Evolutionary conservation across 805 yeast species (phyloP).

Genomic region (Lachancea mirantina): DNA sequence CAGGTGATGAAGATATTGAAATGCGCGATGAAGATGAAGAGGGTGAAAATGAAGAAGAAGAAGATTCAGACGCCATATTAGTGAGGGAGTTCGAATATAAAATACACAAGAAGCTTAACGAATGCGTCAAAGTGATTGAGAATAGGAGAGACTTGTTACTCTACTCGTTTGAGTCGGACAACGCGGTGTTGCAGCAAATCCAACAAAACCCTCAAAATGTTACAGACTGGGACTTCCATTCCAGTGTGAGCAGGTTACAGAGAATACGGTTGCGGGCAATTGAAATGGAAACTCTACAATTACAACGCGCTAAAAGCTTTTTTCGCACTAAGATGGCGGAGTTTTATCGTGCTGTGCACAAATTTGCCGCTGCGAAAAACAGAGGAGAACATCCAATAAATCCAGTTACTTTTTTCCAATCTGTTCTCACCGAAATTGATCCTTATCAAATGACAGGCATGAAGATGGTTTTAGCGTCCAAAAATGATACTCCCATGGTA

Average conservation of each 20-base stretch:
- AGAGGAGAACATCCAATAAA: constrained; percentile 16
- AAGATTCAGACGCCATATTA: constrained; percentile 13
- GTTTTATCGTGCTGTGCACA: constrained; percentile 21
- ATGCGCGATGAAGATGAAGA: not conserved
- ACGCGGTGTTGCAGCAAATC: constrained; percentile 15
- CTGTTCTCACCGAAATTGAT: constrained; percentile 18
- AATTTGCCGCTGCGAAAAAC: constrained; percentile 15
- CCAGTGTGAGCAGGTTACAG: constrained; percentile 23
- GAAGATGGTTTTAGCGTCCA: constrained; percentile 8
- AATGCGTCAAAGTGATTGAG: constrained; percentile 21
- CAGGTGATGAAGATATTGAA: not conserved
- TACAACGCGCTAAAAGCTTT: constrained; percentile 22
- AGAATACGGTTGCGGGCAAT: constrained; percentile 27
- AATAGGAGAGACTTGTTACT: constrained; percentile 20
- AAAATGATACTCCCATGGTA: too few relatives aligned
- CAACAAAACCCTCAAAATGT: constrained; percentile 6
- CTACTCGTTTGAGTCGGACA: constrained; percentile 22
- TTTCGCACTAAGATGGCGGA: constrained; percentile 22
- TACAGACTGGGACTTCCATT: constrained; percentile 8
- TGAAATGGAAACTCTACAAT: constrained; percentile 27
- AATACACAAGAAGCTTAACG: constrained; percentile 21
- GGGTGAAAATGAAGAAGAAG: constrained; percentile 8
- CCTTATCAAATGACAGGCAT: constrained; percentile 16
- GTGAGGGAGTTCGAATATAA: constrained; percentile 20
- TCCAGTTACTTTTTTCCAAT: constrained; percentile 16